phyloP scores from a whole-genome alignment of 164 flowering plant genomes.

The Berberis thunbergii region DNA sequence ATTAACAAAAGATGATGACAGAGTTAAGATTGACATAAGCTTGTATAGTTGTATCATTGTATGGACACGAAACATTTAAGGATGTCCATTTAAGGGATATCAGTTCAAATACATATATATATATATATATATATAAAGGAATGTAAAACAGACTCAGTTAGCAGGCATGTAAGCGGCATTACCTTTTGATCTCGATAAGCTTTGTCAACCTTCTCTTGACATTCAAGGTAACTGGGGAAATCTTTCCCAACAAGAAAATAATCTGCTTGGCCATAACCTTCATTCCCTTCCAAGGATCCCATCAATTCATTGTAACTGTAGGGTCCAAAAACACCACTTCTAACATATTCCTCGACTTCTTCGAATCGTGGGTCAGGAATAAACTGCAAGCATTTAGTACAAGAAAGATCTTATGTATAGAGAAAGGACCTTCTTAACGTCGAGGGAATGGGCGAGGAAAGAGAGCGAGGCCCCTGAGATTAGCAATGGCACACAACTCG shows the following conservation, averaged over 20 bases:
- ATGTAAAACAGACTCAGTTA: too few species aligned
- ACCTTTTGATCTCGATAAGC: constrained; percentile 81
- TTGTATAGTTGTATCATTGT: too few species aligned
- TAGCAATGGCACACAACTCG: too few species aligned
- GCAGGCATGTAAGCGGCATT: neutral
- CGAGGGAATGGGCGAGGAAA: too few species aligned
- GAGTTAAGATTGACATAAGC: too few species aligned
- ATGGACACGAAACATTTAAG: too few species aligned
- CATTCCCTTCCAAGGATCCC: constrained; percentile 88
- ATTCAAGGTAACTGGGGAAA: constrained; percentile 87
- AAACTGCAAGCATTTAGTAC: constrained; percentile 32
- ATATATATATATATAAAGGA: too few species aligned
- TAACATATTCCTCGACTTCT: constrained; percentile 69
- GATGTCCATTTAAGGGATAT: too few species aligned
- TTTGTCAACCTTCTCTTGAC: constrained; percentile 84
- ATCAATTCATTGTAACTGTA: constrained; percentile 54
- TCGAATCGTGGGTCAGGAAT: constrained; percentile 82
- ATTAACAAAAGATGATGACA: neutral
- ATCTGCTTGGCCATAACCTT: constrained; percentile 82
- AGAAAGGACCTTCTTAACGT: neutral
- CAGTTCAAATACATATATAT: too few species aligned
- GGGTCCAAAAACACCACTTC: constrained; percentile 71
- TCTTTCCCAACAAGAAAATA: constrained; percentile 94
- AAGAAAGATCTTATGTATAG: neutral
- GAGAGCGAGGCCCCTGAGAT: neutral